A percentile compares a stretch with the other conserved stretches of the same genome.
phyloP scores from a whole-genome alignment of 169 alveolate species.

The Eimeria acervulina region DNA sequence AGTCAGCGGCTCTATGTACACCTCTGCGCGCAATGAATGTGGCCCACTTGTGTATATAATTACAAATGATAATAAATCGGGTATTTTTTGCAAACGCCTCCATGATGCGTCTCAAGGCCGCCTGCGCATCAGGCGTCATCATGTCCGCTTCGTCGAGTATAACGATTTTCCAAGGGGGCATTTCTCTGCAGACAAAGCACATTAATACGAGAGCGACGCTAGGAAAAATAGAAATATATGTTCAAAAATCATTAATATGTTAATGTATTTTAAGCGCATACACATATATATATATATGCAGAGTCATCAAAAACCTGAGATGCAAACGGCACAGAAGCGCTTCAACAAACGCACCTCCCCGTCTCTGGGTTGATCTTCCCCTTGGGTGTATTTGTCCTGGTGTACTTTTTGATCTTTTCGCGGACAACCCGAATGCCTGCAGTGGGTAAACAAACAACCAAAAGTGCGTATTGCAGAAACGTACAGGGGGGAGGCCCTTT shows the following conservation, averaged over 20 bases:
- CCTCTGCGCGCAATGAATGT: neutral
- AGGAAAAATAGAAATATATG: neutral
- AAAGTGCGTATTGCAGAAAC: neutral
- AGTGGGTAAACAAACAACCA: neutral
- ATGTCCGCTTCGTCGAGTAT: slow-evolving; percentile 99
- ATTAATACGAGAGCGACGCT: neutral
- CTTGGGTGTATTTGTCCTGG: slow-evolving; percentile 96
- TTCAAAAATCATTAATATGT: neutral
- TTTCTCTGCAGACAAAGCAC: slow-evolving; percentile 84
- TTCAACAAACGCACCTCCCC: slow-evolving; percentile 83
- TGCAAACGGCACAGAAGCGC: too few relatives aligned
- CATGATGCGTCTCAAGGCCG: slow-evolving; percentile 98
- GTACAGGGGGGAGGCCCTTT: neutral
- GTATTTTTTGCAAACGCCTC: slow-evolving; percentile 97
- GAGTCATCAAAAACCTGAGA: too few relatives aligned
- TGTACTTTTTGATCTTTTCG: slow-evolving; percentile 98
- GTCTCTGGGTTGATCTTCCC: slow-evolving; percentile 91
- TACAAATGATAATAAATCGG: slow-evolving; percentile 99
- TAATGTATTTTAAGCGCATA: too few relatives aligned
- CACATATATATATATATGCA: neutral
- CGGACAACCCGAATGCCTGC: slow-evolving; percentile 98
- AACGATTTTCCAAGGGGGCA: slow-evolving; percentile 97
- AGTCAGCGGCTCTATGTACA: neutral
- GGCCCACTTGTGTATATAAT: slow-evolving; percentile 92
- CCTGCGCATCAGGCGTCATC: slow-evolving; percentile 99